Evolutionary conservation across 2,329 filamentous ascomycete genomes (phyloP).

Genomic region (Chaetomiaceae sp.): DNA sequence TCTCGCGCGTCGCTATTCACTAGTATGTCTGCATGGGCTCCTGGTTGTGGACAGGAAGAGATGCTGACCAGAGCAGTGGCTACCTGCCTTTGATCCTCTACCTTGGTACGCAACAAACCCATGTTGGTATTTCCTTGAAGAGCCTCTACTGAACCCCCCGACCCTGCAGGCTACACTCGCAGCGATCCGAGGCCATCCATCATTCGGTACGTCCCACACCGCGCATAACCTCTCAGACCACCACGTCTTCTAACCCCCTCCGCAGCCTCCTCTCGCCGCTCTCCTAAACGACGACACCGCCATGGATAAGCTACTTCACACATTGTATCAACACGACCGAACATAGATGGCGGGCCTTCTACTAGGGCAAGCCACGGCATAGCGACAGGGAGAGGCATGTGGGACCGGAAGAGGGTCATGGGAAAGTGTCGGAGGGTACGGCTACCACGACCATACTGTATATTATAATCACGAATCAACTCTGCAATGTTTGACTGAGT

Average conservation of each 20-base stretch:
- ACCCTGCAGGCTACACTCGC: slow-evolving; percentile 72
- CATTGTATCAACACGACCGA: slow-evolving; percentile 18
- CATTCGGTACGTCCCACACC: slow-evolving; percentile 45
- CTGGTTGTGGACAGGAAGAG: too few relatives aligned
- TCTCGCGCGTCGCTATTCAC: slow-evolving; percentile 89
- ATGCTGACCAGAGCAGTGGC: slow-evolving; percentile 58
- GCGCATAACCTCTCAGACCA: slow-evolving; percentile 13
- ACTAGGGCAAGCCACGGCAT: not conserved
- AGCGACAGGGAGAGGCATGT: not conserved
- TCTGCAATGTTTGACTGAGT: too few relatives aligned
- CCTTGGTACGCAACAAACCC: slow-evolving; percentile 64
- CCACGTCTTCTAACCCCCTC: not conserved
- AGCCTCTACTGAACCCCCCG: slow-evolving; percentile 5
- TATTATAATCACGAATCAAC: slow-evolving; percentile 24
- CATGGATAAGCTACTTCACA: slow-evolving; percentile 4
- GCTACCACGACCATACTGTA: slow-evolving; percentile 20
- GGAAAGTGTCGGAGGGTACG: slow-evolving; percentile 10
- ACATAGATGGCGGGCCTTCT: not conserved
- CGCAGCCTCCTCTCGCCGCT: slow-evolving; percentile 60
- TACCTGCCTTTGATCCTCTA: slow-evolving; percentile 97
- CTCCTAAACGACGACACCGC: slow-evolving; percentile 41
- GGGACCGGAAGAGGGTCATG: not conserved
- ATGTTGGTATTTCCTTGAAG: not conserved
- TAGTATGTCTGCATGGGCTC: slow-evolving; percentile 59
- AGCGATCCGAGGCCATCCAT: slow-evolving; percentile 83